Evolutionary conservation across 2,329 filamentous ascomycete genomes (phyloP), one percentile per base, ranked within the genome.

Genomic region (Pseudomassariella vexata): DNA sequence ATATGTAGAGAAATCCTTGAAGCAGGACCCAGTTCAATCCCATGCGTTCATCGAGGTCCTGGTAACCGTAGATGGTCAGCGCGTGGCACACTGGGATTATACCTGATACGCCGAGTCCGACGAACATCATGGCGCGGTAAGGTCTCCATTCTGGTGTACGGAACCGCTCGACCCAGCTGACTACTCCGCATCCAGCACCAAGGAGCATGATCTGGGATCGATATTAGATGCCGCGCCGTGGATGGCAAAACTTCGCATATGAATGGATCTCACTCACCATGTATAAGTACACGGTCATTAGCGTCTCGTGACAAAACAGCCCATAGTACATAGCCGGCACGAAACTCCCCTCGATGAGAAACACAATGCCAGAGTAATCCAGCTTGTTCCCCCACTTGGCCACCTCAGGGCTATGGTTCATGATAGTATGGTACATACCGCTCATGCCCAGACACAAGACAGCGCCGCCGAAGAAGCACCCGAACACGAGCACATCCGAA

Each of bases 281-380:
- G 10, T 66, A 73, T 65, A 89, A 79, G 56, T 96, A 96, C 3
- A 73, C 53, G 25, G 64, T 67, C 62, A 87, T 77, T 48, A 90
- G 55, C 6, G 56, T 49, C 3, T 78, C 75, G 41, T 79, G 64
- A 49, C 82, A 87, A 48, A 76, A 85, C 55, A 94, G 87, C 4
- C 82, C 88, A 57, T 94, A 95, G 57, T 86, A 92, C 37, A 98
- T 59, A 30, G 85, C 83, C 3, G 92, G 89, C 27, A 96, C 76
- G 52, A 90, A 95, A 54, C 83, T 90, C 6, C 92, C 92, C 45
- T 90, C 85, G 37, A 96, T 96, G 45, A 98, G 65, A 29, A 81
- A 76, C 19, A 96, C 85, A 46, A 98, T 98, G 6, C 92, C 92
- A 5, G 90, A 76, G 55, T 98, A 96, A 55, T 98, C 92, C 35